phyloP scores from a whole-genome alignment of 805 yeast genomes.

The Saccharomycopsis fermentans region DNA sequence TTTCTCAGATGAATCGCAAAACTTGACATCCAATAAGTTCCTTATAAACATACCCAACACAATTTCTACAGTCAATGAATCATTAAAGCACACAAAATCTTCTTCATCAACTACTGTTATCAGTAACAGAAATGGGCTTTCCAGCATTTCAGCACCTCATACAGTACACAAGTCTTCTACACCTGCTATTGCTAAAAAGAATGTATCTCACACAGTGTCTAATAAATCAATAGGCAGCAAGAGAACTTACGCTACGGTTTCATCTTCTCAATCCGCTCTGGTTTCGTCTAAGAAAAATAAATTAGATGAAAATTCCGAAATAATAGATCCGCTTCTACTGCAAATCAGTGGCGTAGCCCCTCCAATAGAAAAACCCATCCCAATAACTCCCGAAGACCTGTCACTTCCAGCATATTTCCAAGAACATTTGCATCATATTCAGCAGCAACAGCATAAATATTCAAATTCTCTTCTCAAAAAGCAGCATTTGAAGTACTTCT shows the following conservation, averaged over 20 bases:
- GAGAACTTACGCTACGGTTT: slow-evolving; percentile 5
- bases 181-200: not conserved
- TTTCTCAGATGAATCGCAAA: not conserved
- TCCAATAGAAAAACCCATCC: not conserved
- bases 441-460: not conserved
- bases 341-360: not conserved
- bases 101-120: not conserved
- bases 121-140: not conserved
- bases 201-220: not conserved
- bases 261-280: not conserved
- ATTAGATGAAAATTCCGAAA: not conserved
- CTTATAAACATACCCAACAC: not conserved
- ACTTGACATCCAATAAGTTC: not conserved
- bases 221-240: not conserved
- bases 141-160: not conserved
- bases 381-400: not conserved
- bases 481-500: not conserved
- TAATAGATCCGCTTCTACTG: not conserved
- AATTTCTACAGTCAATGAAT: not conserved
- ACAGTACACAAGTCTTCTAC: not conserved
- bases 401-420: not conserved
- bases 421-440: not conserved
- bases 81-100: not conserved
- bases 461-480: not conserved
- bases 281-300: not conserved